Base-by-base conservation (phyloP, 306 rosid species). In the Vicia sativa region DNA sequence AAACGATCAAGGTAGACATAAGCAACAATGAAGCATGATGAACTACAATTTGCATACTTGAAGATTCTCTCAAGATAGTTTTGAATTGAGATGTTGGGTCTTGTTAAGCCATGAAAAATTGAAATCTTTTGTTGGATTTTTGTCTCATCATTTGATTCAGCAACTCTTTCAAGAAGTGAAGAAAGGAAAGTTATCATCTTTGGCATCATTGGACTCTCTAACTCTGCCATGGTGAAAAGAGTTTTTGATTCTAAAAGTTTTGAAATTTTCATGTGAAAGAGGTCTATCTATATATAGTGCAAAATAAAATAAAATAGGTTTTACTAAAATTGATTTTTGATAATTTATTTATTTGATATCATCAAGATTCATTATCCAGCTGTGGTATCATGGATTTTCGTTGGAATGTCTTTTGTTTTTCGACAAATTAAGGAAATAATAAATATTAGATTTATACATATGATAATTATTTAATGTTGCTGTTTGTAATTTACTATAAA, bases 41-140 rank as follows among this genome's bases (percentile, higher is more conserved):
- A 95, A 64, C 99, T 95, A 11, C 99, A 95, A 74, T 90, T 90
- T 1, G 97, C 97, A 19, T 95, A 95, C 88, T 90, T 90, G 81
- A 95, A 85, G 56, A 95, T 95, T 71, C 99, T 85, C 50, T 90
- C 96, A 0, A 95, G 80, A 42, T 90, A 95, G 80, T 82, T 82
- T 21, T 87, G 92, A 56, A 95, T 84, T 16, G 99, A 77, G 37
- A 95, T 90, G 23, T 84, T 65, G 8, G 99, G 99, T 18, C 86
- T 73, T 41, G 92, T 77, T 9, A 90, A 54, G 63, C 99, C 99
- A 79, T 95, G 91, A 78, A 95, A 95, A 44, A 84, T 83, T 13
- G 95, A 88, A 67, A 88, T 80, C 70, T 84, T 90, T 71, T 86
- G 90, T n/a, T 73, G 68, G 1, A 66, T 48, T 29, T 60, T 74